Evolutionary conservation across 768 basidiomycete genomes (phyloP).

Genomic region (Leccinum imitatum): DNA sequence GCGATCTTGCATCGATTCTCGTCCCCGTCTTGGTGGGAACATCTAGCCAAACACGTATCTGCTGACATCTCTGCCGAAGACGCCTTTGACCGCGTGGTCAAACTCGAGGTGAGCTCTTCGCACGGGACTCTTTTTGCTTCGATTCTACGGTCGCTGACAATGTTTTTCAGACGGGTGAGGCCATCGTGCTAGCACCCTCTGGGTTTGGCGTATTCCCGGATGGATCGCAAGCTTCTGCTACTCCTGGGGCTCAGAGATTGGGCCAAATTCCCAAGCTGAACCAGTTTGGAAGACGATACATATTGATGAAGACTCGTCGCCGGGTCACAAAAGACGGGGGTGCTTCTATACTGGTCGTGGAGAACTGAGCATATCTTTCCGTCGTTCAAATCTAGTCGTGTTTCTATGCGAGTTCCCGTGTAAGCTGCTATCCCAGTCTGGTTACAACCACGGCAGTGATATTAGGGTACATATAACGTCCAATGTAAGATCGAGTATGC

Average conservation of each 20-base stretch:
- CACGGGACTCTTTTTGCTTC: neutral
- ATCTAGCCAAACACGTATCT: slow-evolving; percentile 64
- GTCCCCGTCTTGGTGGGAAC: slow-evolving; percentile 74
- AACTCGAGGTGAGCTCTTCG: slow-evolving; percentile 48
- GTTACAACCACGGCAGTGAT: slow-evolving; percentile 15
- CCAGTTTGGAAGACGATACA: slow-evolving; percentile 56
- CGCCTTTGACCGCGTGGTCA: slow-evolving; percentile 66
- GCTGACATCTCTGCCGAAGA: slow-evolving; percentile 58
- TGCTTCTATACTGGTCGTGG: slow-evolving; percentile 49
- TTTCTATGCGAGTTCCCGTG: neutral
- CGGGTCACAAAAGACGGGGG: slow-evolving; percentile 67
- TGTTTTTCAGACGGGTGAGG: slow-evolving; percentile 60
- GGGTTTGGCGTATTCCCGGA: slow-evolving; percentile 48
- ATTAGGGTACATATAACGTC: slow-evolving; percentile 17
- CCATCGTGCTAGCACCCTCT: slow-evolving; percentile 66
- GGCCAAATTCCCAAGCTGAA: slow-evolving; percentile 33
- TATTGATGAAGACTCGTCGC: slow-evolving; percentile 60
- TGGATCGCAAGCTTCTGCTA: neutral
- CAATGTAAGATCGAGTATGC: slow-evolving; percentile 16
- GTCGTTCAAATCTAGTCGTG: neutral
- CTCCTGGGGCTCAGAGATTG: slow-evolving; percentile 9
- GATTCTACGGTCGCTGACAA: no score
- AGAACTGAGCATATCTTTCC: slow-evolving; percentile 6
- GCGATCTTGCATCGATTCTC: slow-evolving; percentile 73
- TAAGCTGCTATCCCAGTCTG: slow-evolving; percentile 6